A percentile compares a stretch with the other conserved stretches of the same genome.
phyloP scores from a whole-genome alignment of 768 basidiomycete genomes.

The Dioszegia hungarica region DNA sequence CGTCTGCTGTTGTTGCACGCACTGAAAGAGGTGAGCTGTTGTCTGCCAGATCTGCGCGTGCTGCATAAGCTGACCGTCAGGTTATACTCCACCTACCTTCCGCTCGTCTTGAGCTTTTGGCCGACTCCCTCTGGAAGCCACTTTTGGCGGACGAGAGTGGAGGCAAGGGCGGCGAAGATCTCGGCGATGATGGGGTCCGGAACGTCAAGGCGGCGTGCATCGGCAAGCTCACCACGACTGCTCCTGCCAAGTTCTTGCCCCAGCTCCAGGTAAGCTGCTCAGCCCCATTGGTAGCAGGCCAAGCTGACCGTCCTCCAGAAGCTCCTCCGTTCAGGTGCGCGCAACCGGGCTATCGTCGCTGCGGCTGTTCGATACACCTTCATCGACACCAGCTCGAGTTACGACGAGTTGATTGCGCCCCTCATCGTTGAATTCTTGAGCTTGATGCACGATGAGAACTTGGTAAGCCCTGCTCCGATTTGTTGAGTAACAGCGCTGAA shows the following conservation, averaged over 20 bases:
- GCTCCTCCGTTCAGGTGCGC: conserved; percentile 31
- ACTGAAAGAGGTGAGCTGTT: conserved; percentile 69
- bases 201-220: conserved; percentile 96
- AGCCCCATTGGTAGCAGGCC: conserved; percentile 61
- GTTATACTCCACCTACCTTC: conserved; percentile 87
- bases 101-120: conserved; percentile 75
- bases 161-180: conserved; percentile 3
- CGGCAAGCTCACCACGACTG: conserved; percentile 87
- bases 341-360: conserved; percentile 76
- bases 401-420: conserved; percentile 84
- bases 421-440: conserved; percentile 83
- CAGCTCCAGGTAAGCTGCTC: conserved; percentile 69
- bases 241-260: conserved; percentile 83
- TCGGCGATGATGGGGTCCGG: conserved; percentile 74
- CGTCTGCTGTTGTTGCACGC: conserved; percentile 83
- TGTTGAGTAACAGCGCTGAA: neutral
- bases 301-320: conserved; percentile 38
- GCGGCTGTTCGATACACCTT: conserved; percentile 89
- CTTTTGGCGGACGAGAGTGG: conserved; percentile 81
- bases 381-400: conserved; percentile 74
- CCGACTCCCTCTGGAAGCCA: conserved; percentile 85
- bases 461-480: conserved; percentile 56
- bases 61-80: conserved; percentile 48
- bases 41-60: no score
- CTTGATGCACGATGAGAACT: conserved; percentile 78